These are phyloP conservation scores for Pseudonitzschia delicatissima DNA, from an alignment of 108 stramenopile genomes.

Conservation along the genomic window DNA sequence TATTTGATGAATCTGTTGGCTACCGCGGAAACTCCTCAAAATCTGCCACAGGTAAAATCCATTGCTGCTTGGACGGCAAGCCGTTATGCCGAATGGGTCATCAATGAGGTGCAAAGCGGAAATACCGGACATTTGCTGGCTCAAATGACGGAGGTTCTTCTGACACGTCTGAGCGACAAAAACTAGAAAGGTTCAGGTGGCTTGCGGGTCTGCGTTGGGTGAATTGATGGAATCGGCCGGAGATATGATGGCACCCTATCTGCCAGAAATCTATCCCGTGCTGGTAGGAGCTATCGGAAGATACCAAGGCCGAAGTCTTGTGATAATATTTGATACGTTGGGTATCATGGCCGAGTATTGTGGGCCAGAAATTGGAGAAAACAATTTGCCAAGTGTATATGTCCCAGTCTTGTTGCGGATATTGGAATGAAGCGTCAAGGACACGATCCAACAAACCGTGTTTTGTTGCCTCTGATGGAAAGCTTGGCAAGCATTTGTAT, in stretches of 20 bases:
- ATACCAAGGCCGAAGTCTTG: conserved; percentile 73
- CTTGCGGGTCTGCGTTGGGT: conserved; percentile 79
- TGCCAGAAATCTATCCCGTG: conserved; percentile 66
- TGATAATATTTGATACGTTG: conserved; percentile 83
- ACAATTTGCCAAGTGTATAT: conserved; percentile 62
- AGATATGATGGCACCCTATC: conserved; percentile 78
- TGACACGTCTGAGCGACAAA: conserved; percentile 55
- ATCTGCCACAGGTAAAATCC: conserved; percentile 77
- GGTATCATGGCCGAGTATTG: conserved; percentile 84
- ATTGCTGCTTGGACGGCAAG: conserved; percentile 87
- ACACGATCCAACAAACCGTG: conserved; percentile 75
- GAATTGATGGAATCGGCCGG: conserved; percentile 79
- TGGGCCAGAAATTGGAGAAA: conserved; percentile 78
- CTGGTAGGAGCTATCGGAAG: conserved; percentile 64
- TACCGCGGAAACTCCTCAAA: conserved; percentile 34
- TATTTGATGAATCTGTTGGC: conserved; percentile 74
- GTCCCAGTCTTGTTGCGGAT: conserved; percentile 69
- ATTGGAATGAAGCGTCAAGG: conserved; percentile 55
- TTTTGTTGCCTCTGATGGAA: conserved; percentile 86
- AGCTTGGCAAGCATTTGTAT: conserved; percentile 75
- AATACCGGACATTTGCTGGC: conserved; percentile 60
- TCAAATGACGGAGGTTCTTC: conserved; percentile 70
- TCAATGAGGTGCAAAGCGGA: conserved; percentile 66
- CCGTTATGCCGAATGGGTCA: conserved; percentile 79
- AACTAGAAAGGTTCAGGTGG: conserved; percentile 85